Base-by-base conservation (phyloP, 192 early-diverging fungal genomes). In the Mycoemilia scoparia region DNA sequence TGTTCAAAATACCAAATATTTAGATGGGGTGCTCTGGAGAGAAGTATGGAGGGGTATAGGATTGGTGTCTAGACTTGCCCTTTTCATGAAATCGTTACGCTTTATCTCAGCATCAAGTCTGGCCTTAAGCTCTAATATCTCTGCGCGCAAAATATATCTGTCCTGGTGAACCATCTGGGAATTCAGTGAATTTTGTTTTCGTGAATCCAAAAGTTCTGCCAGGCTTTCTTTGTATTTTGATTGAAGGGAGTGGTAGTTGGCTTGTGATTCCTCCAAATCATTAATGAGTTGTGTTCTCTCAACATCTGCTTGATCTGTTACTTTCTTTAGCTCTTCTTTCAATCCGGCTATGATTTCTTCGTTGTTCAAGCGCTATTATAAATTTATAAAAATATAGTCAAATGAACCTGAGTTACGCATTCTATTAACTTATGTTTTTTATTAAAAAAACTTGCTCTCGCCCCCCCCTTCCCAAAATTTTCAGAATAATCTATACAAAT, bases 81-180 rank as follows among this genome's bases (percentile, higher is more conserved):
- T n/a, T n/a, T n/a, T n/a, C n/a, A n/a, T n/a, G n/a, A n/a, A n/a
- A n/a, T n/a, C n/a, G n/a, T n/a, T n/a, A n/a, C n/a, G n/a, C 36
- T 62, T 54, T 49, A 62, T 62, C 33, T 62, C 59, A 5, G 45
- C 53, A 11, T 62, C 59, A n/a, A 62, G 49, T 32, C 54, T 28
- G 41, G 53, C 48, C 38, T 62, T 52, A 37, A 62, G 49, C 12
- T 48, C 41, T 43, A 62, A 24, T 10, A 62, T 52, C 45, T 62
- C 59, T 11, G 59, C 51, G 13, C 59, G 48, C 35, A 62, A 24
- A 24, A 62, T 28, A 38, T 56, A 24, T 32, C 53, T 62, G 32
- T 62, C 59, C 34, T 62, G 59, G 18, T 56, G 51, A 21, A 56
- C 48, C 29, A 41, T 52, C n/a, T 62, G 59, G 24, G 51, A 56